A percentile compares a stretch with the other conserved stretches of the same genome.
phyloP scores from a whole-genome alignment of 805 yeast genomes.

The Cyberlindnera meyerae region DNA sequence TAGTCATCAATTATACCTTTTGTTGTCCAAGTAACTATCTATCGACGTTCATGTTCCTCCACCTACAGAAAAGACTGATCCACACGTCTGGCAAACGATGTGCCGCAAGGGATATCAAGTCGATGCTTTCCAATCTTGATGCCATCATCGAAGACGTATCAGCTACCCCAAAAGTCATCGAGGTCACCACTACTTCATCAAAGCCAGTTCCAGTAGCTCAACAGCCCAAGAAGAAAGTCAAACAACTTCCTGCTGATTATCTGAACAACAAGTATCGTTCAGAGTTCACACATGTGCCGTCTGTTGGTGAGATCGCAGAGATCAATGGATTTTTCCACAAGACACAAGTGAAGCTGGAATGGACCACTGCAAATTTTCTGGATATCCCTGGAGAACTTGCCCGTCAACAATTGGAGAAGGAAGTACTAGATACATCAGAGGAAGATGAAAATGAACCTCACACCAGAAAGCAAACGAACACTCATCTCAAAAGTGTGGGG shows the following conservation, averaged over 20 bases:
- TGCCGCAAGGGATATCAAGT: too few species aligned
- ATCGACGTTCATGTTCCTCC: too few species aligned
- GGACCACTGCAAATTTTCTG: slow-evolving; percentile 50
- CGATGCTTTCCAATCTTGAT: not conserved
- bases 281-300: slow-evolving; percentile 16
- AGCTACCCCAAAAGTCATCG: not conserved
- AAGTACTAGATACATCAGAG: slow-evolving; percentile 9
- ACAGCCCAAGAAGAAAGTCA: slow-evolving; percentile 4
- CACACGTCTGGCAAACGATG: too few species aligned
- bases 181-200: not conserved
- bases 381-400: slow-evolving; percentile 56
- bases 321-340: slow-evolving; percentile 41
- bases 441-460: slow-evolving; percentile 10
- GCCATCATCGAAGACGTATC: too few species aligned
- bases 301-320: slow-evolving; percentile 20
- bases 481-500: slow-evolving; percentile 16
- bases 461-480: slow-evolving; percentile 3
- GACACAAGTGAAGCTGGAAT: slow-evolving; percentile 46
- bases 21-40: too few species aligned
- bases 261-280: slow-evolving; percentile 18
- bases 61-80: too few species aligned
- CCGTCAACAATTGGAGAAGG: slow-evolving; percentile 17
- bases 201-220: too few species aligned
- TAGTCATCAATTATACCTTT: too few species aligned
- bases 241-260: slow-evolving; percentile 9